phyloP scores from a whole-genome alignment of 768 basidiomycete genomes.

The Hericium coralloides region DNA sequence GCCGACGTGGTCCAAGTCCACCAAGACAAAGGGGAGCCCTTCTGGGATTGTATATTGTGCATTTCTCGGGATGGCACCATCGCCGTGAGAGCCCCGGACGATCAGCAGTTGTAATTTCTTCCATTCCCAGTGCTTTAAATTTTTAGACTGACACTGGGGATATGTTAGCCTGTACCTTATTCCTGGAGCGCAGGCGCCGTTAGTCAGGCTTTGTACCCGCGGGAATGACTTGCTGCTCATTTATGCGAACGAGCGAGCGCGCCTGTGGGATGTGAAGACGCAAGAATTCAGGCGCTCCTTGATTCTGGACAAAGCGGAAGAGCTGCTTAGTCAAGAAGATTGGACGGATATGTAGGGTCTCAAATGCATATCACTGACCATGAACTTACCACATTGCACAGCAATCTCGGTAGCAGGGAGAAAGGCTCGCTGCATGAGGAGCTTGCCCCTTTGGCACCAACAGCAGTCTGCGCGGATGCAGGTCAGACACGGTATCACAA shows the following conservation, averaged over 20 bases:
- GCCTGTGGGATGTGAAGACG: constrained; percentile 82
- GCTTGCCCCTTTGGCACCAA: not conserved
- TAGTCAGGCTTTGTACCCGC: constrained; percentile 54
- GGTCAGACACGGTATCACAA: constrained; percentile 8
- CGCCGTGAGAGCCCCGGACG: constrained; percentile 66
- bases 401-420: not conserved
- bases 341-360: constrained; percentile 62
- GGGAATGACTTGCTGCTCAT: constrained; percentile 65
- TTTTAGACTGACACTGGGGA: too few relatives aligned
- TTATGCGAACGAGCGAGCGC: constrained; percentile 67
- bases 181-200: constrained; percentile 68
- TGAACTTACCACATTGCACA: not conserved
- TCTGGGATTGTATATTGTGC: constrained; percentile 65
- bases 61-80: constrained; percentile 74
- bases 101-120: constrained; percentile 58
- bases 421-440: not conserved
- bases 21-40: constrained; percentile 40
- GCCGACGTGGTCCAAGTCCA: constrained; percentile 46
- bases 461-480: constrained; percentile 14
- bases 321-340: constrained; percentile 57
- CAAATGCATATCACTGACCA: too few relatives aligned
- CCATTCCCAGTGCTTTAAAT: not conserved
- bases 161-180: constrained; percentile 63
- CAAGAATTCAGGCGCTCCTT: constrained; percentile 84
- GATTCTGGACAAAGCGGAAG: constrained; percentile 64